Evolutionary conservation across 495 filamentous ascomycete species (phyloP).

Genomic region (Hypoxylon intermedium): DNA sequence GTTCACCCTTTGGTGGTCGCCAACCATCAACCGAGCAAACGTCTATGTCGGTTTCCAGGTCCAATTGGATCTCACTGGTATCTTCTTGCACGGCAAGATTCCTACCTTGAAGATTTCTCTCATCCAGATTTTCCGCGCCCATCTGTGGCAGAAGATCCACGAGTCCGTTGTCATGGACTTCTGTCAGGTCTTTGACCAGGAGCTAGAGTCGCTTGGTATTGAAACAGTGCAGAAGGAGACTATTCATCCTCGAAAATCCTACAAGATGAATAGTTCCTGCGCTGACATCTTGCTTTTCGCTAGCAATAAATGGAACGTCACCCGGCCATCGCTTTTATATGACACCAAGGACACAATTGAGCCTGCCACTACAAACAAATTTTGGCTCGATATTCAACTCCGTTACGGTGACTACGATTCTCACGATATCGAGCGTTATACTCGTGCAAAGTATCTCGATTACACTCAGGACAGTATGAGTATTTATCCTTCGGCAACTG

Average conservation of each 20-base stretch:
- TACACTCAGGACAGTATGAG: constrained; percentile 99
- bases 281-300: constrained; percentile 98
- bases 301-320: constrained; percentile 99
- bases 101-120: constrained; percentile 97
- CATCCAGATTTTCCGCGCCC: constrained; percentile 99
- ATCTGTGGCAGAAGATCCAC: constrained; percentile 99
- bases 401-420: constrained; percentile 99
- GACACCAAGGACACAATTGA: constrained; percentile 98
- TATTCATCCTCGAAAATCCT: constrained; percentile 98
- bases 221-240: constrained; percentile 99
- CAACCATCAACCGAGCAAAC: constrained; percentile 79
- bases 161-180: constrained; percentile 99
- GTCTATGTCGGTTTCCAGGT: constrained; percentile 98
- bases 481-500: constrained; percentile 97
- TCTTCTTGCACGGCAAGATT: constrained; percentile 99
- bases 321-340: constrained; percentile 87
- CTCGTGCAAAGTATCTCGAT: constrained; percentile 97
- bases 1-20: constrained; percentile 98
- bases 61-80: constrained; percentile 96
- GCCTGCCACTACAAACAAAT: constrained; percentile 95
- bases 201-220: constrained; percentile 93
- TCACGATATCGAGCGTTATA: constrained; percentile 98
- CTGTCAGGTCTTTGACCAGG: constrained; percentile 99
- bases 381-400: constrained; percentile 98
- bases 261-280: constrained; percentile 99